Evolutionary conservation across 768 basidiomycete genomes (phyloP).

Genomic region (Boletellus emodensis): DNA sequence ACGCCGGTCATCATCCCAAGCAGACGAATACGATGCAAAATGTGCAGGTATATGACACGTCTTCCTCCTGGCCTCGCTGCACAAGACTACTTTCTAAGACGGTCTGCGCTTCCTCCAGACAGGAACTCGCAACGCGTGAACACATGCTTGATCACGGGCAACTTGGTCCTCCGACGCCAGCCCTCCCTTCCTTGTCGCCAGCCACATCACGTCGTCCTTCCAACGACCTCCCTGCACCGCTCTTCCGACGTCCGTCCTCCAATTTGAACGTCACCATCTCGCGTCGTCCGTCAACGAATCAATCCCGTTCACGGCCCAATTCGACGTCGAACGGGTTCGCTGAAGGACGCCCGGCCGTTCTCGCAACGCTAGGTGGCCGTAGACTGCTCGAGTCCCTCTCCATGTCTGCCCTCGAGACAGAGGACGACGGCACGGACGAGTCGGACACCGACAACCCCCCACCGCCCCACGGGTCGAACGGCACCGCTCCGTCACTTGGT

Average conservation of each 20-base stretch:
- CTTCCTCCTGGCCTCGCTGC: background rate
- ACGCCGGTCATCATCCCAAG: constrained; percentile 54
- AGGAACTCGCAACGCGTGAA: constrained; percentile 84
- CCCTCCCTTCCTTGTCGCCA: constrained; percentile 41
- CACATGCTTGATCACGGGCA: constrained; percentile 93
- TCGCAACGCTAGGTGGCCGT: constrained; percentile 27
- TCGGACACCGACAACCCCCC: constrained; percentile 18
- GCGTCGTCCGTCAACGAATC: constrained; percentile 23
- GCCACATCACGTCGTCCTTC: constrained; percentile 45
- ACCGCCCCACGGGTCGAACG: background rate
- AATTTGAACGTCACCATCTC: constrained; percentile 30
- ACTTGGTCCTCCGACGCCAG: constrained; percentile 63
- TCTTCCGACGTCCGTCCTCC: constrained; percentile 19
- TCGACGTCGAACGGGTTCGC: constrained; percentile 15
- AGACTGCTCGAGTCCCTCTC: constrained; percentile 41
- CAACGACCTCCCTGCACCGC: constrained; percentile 15
- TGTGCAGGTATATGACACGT: constrained; percentile 62
- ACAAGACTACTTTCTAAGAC: background rate
- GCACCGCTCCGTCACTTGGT: background rate
- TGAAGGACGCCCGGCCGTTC: constrained; percentile 22
- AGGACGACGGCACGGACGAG: constrained; percentile 38
- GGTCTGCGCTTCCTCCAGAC: constrained; percentile 31
- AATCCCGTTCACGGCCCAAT: constrained; percentile 21
- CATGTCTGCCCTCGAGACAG: constrained; percentile 51
- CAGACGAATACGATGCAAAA: constrained; percentile 83